Evolutionary conservation across 106 monocot genomes (phyloP).

Genomic region (Platanthera zijinensis): DNA sequence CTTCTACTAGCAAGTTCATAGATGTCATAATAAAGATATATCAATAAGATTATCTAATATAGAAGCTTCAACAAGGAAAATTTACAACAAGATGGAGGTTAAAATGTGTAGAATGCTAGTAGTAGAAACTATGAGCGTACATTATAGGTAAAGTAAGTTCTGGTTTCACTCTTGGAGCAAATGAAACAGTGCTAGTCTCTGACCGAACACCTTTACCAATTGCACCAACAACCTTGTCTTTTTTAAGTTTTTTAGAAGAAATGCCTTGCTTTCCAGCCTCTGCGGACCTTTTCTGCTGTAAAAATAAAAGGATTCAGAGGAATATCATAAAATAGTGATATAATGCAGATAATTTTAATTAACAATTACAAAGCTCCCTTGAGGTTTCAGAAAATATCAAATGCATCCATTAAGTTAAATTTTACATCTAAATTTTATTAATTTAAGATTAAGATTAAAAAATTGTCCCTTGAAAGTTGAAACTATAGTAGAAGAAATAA

Average conservation of each 20-base stretch:
- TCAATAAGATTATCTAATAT: neutral
- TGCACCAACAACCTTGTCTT: constrained; percentile 77
- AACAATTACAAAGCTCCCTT: no score
- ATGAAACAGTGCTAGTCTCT: constrained; percentile 60
- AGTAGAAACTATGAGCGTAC: constrained; percentile 28
- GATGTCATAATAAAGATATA: neutral
- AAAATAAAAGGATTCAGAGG: constrained; percentile 2
- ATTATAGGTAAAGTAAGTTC: constrained; percentile 81
- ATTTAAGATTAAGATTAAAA: no score
- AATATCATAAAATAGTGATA: neutral
- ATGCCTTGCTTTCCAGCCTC: constrained; percentile 69
- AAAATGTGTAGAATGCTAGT: neutral
- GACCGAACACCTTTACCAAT: constrained; percentile 63
- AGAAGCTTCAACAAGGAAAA: neutral
- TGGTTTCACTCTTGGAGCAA: constrained; percentile 82
- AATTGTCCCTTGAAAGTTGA: neutral
- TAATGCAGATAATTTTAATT: neutral
- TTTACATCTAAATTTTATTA: no score
- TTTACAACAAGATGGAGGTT: neutral
- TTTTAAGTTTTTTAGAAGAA: constrained; percentile 71
- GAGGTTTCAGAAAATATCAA: no score
- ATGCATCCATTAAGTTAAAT: no score
- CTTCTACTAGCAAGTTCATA: neutral
- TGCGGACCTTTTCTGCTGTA: constrained; percentile 47
- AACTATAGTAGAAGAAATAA: neutral